phyloP scores from a whole-genome alignment of 2,329 filamentous ascomycete genomes.

The Diaporthe caulivora region DNA sequence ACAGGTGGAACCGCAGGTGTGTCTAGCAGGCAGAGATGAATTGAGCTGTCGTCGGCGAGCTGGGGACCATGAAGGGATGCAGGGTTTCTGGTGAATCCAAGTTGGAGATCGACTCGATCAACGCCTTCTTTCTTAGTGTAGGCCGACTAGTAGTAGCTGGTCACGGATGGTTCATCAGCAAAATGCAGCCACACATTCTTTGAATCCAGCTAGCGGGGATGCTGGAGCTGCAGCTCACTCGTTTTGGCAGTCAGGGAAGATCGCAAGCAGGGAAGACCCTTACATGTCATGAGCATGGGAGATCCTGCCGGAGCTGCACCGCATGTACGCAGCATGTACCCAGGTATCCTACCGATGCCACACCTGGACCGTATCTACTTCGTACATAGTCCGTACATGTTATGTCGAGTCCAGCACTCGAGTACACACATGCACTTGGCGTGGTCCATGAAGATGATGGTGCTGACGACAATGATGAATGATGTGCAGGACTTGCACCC shows the following conservation, averaged over 20 bases:
- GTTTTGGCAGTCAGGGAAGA: conserved; percentile 34
- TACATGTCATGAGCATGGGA: conserved; percentile 13
- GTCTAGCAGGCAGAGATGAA: background rate
- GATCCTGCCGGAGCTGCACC: background rate
- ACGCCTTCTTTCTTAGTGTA: conserved; percentile 25
- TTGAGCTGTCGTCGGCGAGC: background rate
- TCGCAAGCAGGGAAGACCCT: conserved; percentile 37
- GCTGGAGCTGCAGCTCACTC: conserved; percentile 38
- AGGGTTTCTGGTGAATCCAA: conserved; percentile 14
- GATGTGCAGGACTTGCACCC: conserved; percentile 1
- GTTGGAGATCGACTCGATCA: conserved; percentile 27
- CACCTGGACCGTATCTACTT: no score
- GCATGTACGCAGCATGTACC: no score
- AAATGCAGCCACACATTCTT: conserved; percentile 27
- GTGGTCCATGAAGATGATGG: no score
- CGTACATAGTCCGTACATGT: background rate
- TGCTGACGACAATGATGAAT: no score
- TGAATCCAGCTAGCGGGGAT: conserved; percentile 35
- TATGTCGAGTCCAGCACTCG: background rate
- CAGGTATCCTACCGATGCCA: no score
- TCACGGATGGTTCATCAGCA: conserved; percentile 37
- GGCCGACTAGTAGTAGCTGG: conserved; percentile 25
- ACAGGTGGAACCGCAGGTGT: background rate
- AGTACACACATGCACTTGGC: background rate
- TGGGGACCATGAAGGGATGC: background rate